Base-by-base conservation (phyloP, 1,284 basidiomycete species). In the Gymnopus androsaceus region DNA sequence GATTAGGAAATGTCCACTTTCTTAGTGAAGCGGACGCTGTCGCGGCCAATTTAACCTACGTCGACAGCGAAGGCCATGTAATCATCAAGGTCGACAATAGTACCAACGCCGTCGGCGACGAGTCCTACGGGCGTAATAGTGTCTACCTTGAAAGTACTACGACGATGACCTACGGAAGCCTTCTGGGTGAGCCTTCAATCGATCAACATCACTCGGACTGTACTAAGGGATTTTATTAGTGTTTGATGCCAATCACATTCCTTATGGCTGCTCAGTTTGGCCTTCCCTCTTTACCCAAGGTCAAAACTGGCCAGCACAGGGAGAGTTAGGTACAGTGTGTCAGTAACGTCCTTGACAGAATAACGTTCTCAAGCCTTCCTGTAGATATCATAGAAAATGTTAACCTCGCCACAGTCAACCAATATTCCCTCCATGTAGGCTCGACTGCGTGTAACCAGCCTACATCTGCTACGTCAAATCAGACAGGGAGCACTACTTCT, bases 341-440 rank as follows among this genome's bases (percentile, higher is more conserved):
- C n/a, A n/a, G n/a, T n/a, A n/a, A n/a, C n/a, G n/a, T n/a, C n/a
- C n/a, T n/a, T n/a, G n/a, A n/a, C n/a, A n/a, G n/a, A n/a, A n/a
- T n/a, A n/a, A n/a, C n/a, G n/a, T n/a, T n/a, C n/a, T n/a, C n/a
- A n/a, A n/a, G n/a, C n/a, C n/a, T n/a, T n/a, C n/a, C n/a, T n/a
- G n/a, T 85, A 27, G 84, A 85, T 64, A 80, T 85, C 59, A 63
- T 85, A 7, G 83, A 87, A 67, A 76, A 78, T 45, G 79, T 85
- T 51, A 81, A 84, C 67, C 33, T 37, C 3, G 55, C 40, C 3
- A 51, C 40, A 15, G 34, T 8, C 7, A 57, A 57, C 31, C 55
- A 52, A 33, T 57, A 57, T 21, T 42, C 55, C 23, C 49, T 57
- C 25, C 55, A 57, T 25, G 30, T 27, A 15, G 28, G 46, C 23